Percentiles rank a stretch among this genome's conserved stretches.
These are phyloP conservation scores for Xanthoceras sorbifolium DNA, from an alignment of 345 rosid species.

Conservation along the genomic window DNA sequence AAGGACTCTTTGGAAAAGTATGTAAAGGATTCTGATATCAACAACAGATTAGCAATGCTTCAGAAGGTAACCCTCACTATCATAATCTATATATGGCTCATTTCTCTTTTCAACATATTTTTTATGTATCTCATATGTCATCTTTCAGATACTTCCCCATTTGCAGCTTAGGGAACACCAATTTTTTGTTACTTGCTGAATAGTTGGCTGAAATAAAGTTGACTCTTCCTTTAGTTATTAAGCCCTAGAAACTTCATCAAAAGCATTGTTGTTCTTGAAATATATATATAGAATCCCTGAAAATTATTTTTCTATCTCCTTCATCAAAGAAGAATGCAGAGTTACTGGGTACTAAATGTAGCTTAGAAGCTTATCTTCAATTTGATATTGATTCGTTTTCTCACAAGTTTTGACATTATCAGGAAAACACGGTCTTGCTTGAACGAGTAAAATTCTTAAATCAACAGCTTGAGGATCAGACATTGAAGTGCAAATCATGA, in stretches of 20 bases:
- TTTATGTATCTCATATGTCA: conserved; percentile 1
- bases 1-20: conserved; percentile 44
- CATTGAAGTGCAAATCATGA: conserved; percentile 44
- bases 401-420: conserved; percentile 10
- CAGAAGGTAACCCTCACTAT: conserved; percentile 50
- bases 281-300: too few relatives aligned
- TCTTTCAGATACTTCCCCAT: neutral
- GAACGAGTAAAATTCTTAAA: conserved; percentile 47
- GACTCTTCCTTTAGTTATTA: neutral
- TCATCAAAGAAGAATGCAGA: neutral
- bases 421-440: conserved; percentile 62
- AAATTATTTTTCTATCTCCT: neutral
- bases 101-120: neutral
- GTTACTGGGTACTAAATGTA: neutral
- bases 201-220: neutral
- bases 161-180: neutral
- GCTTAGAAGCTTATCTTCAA: neutral
- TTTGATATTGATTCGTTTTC: conserved; percentile 23
- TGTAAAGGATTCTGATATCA: conserved; percentile 34
- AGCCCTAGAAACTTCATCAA: conserved; percentile 4
- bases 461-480: conserved; percentile 45
- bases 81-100: neutral
- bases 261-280: neutral
- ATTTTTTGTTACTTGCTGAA: neutral
- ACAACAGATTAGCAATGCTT: conserved; percentile 46